Percentiles rank a stretch among this genome's conserved stretches.
These are phyloP conservation scores for Stromatinia cepivora DNA, from an alignment of 2,329 filamentous ascomycete species.

Conservation along the genomic window DNA sequence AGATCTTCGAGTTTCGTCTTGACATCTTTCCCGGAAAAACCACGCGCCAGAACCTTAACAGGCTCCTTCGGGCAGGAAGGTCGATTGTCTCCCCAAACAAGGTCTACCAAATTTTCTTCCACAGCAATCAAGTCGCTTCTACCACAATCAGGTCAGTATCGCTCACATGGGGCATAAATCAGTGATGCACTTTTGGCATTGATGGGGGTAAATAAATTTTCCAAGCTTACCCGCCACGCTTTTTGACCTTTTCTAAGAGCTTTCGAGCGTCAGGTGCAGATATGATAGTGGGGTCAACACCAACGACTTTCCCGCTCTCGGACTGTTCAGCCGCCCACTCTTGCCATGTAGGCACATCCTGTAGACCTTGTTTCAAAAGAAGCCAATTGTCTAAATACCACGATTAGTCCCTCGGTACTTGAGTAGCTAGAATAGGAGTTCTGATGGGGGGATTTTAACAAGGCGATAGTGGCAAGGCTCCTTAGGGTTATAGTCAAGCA, in stretches of 20 bases:
- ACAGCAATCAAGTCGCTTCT: slow-evolving; percentile 65
- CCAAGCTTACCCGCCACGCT: slow-evolving; percentile 68
- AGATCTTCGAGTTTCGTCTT: slow-evolving; percentile 81
- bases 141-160: slow-evolving; percentile 10
- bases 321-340: slow-evolving; percentile 90
- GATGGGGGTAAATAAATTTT: slow-evolving; percentile 4
- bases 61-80: slow-evolving; percentile 75
- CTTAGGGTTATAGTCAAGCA: background rate
- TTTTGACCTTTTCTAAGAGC: slow-evolving; percentile 81
- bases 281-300: slow-evolving; percentile 86
- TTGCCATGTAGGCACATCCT: slow-evolving; percentile 95
- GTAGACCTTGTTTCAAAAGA: slow-evolving; percentile 86
- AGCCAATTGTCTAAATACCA: slow-evolving; percentile 67
- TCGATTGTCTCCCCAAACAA: slow-evolving; percentile 77
- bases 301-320: slow-evolving; percentile 83
- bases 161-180: background rate
- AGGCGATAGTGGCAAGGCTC: background rate
- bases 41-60: slow-evolving; percentile 67
- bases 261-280: slow-evolving; percentile 72
- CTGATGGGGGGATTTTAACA: background rate
- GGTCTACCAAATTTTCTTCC: slow-evolving; percentile 81
- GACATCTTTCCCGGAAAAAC: slow-evolving; percentile 80
- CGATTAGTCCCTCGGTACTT: slow-evolving; percentile 10
- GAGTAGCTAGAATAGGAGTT: background rate
- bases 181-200: background rate